These are phyloP conservation scores for Ustulina deusta DNA, from an alignment of 2,329 filamentous ascomycete genomes.

Conservation along the genomic window DNA sequence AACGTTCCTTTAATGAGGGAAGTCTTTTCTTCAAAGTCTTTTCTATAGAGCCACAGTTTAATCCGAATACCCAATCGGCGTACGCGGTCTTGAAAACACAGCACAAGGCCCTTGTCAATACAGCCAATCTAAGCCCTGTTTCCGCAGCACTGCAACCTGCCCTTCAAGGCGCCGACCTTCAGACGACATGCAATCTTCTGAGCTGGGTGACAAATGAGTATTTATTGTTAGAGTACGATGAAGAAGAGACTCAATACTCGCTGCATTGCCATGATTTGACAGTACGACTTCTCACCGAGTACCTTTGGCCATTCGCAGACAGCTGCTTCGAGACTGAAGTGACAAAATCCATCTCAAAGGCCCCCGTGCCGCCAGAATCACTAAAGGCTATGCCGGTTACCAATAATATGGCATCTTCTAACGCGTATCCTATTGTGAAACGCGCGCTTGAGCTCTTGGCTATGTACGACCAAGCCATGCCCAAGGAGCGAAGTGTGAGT, in stretches of 20 bases:
- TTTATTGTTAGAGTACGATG: conserved; percentile 66
- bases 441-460: conserved; percentile 68
- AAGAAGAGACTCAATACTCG: conserved; percentile 65
- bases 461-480: conserved; percentile 74
- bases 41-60: conserved; percentile 66
- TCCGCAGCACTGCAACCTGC: conserved; percentile 62
- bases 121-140: conserved; percentile 65
- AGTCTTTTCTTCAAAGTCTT: conserved; percentile 68
- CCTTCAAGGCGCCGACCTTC: conserved; percentile 61
- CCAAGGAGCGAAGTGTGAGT: conserved; percentile 71
- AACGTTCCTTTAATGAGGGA: conserved; percentile 67
- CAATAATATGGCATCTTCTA: conserved; percentile 64
- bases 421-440: conserved; percentile 69
- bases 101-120: conserved; percentile 64
- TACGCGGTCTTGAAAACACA: conserved; percentile 63
- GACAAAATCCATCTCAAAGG: conserved; percentile 65
- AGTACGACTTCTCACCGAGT: conserved; percentile 66
- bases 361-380: conserved; percentile 59
- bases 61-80: conserved; percentile 61
- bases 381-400: conserved; percentile 64
- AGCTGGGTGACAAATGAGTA: conserved; percentile 71
- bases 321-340: conserved; percentile 67
- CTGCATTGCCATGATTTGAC: conserved; percentile 68
- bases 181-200: conserved; percentile 66
- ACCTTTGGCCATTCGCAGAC: conserved; percentile 69